Conservation (phyloP, 305 asterid genomes). For the Ilex paraguariensis region DNA sequence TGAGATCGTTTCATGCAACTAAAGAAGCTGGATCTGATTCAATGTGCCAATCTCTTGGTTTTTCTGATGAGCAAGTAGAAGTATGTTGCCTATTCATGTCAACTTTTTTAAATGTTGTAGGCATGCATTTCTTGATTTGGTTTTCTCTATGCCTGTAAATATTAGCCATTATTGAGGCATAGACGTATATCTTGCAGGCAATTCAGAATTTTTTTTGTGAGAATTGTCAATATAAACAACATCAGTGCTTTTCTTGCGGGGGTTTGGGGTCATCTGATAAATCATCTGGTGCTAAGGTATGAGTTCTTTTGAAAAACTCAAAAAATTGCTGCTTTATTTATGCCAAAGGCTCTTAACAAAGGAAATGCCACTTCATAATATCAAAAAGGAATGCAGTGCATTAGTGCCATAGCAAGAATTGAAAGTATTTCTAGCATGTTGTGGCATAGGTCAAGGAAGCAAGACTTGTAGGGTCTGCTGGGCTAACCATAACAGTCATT, state of each 20-base stretch:
- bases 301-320: slow-evolving; percentile 11
- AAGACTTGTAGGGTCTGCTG: too few species aligned
- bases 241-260: slow-evolving; percentile 86
- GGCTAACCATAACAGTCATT: too few species aligned
- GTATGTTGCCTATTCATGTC: slow-evolving; percentile 30
- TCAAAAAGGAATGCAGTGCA: not conserved
- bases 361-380: too few species aligned
- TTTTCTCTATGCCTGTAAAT: slow-evolving; percentile 1
- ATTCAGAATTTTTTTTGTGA: slow-evolving; percentile 49
- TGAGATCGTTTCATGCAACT: slow-evolving; percentile 87
- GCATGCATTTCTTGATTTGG: not conserved
- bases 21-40: slow-evolving; percentile 52
- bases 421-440: not conserved
- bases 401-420: too few species aligned
- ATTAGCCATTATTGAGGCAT: slow-evolving; percentile 11
- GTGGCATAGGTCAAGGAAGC: not conserved
- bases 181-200: slow-evolving; percentile 26
- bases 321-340: not conserved
- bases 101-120: not conserved
- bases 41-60: slow-evolving; percentile 55
- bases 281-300: slow-evolving; percentile 73
- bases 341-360: too few species aligned
- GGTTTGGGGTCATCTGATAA: slow-evolving; percentile 83
- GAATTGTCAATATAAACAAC: slow-evolving; percentile 67
- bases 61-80: slow-evolving; percentile 40